phyloP scores from a whole-genome alignment of 2,329 filamentous ascomycete species.

The Fonsecaea erecta region DNA sequence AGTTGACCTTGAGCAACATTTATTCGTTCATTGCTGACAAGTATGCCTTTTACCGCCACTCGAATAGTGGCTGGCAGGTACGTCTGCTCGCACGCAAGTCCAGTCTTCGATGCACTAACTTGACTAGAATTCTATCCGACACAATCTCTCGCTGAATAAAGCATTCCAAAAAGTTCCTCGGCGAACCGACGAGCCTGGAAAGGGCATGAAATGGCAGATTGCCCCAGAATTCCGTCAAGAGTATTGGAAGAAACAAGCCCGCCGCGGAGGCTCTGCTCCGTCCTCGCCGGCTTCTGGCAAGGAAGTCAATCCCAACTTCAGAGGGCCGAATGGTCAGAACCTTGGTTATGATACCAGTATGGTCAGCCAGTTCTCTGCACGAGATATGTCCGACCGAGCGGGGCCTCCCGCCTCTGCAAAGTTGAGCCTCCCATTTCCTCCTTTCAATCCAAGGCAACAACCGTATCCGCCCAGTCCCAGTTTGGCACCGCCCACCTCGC shows the following conservation, averaged over 20 bases:
- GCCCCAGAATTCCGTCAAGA: constrained; percentile 82
- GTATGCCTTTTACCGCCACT: constrained; percentile 91
- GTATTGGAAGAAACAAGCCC: constrained; percentile 71
- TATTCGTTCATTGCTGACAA: constrained; percentile 90
- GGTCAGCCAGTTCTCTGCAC: constrained; percentile 48
- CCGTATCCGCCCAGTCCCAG: constrained; percentile 28
- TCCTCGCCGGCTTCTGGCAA: constrained; percentile 52
- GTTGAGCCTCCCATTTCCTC: constrained; percentile 32
- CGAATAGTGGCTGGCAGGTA: constrained; percentile 88
- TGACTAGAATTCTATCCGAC: constrained; percentile 84
- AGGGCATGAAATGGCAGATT: constrained; percentile 99
- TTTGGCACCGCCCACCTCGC: constrained; percentile 46
- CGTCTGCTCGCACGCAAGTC: constrained; percentile 41
- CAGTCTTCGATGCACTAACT: constrained; percentile 8
- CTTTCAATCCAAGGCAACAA: constrained; percentile 25
- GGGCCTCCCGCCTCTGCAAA: constrained; percentile 24
- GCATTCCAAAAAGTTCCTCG: constrained; percentile 91
- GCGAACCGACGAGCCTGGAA: constrained; percentile 91
- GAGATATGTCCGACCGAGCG: constrained; percentile 21
- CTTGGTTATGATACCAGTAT: constrained; percentile 41
- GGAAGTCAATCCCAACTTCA: constrained; percentile 46
- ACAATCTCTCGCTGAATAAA: constrained; percentile 94
- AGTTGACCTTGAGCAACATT: constrained; percentile 87
- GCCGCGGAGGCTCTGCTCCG: constrained; percentile 50
- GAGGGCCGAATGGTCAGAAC: constrained; percentile 44